Conservation (phyloP, 768 basidiomycete species). For the Tylopilus felleus region DNA sequence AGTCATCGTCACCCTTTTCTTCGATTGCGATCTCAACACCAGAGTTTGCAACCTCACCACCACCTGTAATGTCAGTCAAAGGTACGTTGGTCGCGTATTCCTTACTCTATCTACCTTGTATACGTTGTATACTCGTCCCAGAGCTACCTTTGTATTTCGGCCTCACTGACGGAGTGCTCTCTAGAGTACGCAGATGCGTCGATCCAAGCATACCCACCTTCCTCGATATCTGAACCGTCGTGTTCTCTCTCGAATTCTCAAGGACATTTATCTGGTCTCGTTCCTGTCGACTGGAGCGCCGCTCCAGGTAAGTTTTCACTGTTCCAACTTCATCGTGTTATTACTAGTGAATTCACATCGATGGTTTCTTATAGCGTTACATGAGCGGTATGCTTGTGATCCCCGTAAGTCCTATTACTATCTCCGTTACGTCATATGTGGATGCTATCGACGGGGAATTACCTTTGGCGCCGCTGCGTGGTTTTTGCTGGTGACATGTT, state of each 20-base stretch:
- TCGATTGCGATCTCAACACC: neutral
- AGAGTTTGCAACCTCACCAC: neutral
- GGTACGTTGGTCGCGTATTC: neutral
- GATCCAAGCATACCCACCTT: conserved; percentile 9
- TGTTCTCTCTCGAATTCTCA: neutral
- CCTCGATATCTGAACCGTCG: neutral
- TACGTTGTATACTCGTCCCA: neutral
- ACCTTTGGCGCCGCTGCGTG: neutral
- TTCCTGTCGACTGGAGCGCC: conserved; percentile 9
- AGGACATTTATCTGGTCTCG: neutral
- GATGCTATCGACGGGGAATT: neutral
- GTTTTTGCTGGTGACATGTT: neutral
- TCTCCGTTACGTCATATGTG: neutral
- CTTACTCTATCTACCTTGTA: neutral
- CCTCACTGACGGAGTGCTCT: neutral
- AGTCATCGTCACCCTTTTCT: neutral
- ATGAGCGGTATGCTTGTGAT: neutral
- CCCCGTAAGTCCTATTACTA: conserved; percentile 7
- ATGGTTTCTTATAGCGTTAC: conserved; percentile 1
- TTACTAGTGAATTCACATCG: neutral
- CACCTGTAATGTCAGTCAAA: neutral
- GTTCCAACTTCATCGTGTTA: too few relatives aligned
- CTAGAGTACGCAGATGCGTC: conserved; percentile 14
- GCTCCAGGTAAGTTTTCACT: neutral
- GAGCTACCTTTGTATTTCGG: too few relatives aligned